phyloP scores from a whole-genome alignment of 2,329 filamentous ascomycete species.

The Verticillium tricorpus region DNA sequence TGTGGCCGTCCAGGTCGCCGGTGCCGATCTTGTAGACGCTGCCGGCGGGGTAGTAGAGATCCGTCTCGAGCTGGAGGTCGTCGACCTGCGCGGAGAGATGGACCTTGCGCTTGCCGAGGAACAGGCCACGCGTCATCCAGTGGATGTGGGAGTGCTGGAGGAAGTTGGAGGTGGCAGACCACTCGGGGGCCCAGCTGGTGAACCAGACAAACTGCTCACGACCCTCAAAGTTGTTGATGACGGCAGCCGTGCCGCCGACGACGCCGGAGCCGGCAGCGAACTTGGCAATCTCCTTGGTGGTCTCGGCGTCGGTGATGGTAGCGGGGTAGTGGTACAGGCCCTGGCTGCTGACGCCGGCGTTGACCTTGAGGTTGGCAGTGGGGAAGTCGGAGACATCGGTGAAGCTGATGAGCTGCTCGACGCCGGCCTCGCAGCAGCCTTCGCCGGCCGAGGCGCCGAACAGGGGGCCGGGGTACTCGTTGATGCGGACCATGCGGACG shows the following conservation, averaged over 20 bases:
- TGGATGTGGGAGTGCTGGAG: slow-evolving; percentile 59
- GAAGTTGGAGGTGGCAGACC: slow-evolving; percentile 47
- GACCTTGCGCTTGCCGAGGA: slow-evolving; percentile 49
- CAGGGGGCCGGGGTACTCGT: slow-evolving; percentile 48
- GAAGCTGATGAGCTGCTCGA: slow-evolving; percentile 49
- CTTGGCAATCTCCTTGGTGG: slow-evolving; percentile 48
- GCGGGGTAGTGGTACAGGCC: slow-evolving; percentile 58
- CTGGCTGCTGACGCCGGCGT: slow-evolving; percentile 40
- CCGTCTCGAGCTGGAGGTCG: slow-evolving; percentile 54
- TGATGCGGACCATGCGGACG: slow-evolving; percentile 56
- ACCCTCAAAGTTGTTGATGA: slow-evolving; percentile 54
- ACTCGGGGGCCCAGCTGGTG: slow-evolving; percentile 42
- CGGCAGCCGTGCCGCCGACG: slow-evolving; percentile 43
- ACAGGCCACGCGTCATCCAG: slow-evolving; percentile 56
- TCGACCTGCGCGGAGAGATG: slow-evolving; percentile 56
- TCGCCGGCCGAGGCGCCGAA: slow-evolving; percentile 31
- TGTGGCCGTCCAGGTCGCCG: slow-evolving; percentile 40
- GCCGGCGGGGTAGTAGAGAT: slow-evolving; percentile 42
- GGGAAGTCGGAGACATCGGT: slow-evolving; percentile 48
- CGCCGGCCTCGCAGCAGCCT: slow-evolving; percentile 42
- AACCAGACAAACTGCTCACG: slow-evolving; percentile 62
- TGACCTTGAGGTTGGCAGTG: slow-evolving; percentile 47
- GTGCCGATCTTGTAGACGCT: slow-evolving; percentile 43
- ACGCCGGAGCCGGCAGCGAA: slow-evolving; percentile 40
- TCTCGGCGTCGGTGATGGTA: slow-evolving; percentile 46